Conservation (phyloP, 768 basidiomycete genomes). For the Cyclocybe aegerita region DNA sequence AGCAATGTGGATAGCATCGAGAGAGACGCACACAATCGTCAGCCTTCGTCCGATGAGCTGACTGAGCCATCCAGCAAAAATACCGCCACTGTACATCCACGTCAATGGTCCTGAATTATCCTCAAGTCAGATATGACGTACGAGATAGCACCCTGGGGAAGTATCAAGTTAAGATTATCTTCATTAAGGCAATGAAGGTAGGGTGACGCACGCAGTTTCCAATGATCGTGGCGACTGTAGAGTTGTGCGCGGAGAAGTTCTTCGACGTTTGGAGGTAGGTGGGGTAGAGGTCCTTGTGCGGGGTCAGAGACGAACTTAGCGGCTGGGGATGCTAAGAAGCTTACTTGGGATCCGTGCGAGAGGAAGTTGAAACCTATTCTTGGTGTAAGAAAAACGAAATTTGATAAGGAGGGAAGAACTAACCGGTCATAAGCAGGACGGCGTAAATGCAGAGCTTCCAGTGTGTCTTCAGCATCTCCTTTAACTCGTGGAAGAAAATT, state of each 20-base stretch:
- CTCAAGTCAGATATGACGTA: constrained; percentile 15
- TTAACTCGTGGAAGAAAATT: constrained; percentile 71
- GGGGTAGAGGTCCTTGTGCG: constrained; percentile 67
- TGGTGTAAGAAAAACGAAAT: background rate
- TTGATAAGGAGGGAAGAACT: constrained; percentile 7
- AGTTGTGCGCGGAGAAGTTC: constrained; percentile 50
- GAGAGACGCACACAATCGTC: constrained; percentile 59
- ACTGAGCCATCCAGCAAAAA: constrained; percentile 66
- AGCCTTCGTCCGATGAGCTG: constrained; percentile 84
- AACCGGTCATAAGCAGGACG: constrained; percentile 75
- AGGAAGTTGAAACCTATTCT: constrained; percentile 70
- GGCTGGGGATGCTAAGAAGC: constrained; percentile 3
- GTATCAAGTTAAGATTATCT: background rate
- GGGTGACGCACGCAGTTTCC: constrained; percentile 54
- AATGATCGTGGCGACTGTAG: constrained; percentile 80
- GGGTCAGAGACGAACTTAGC: background rate
- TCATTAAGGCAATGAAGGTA: background rate
- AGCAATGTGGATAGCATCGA: background rate
- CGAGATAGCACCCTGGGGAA: constrained; percentile 36
- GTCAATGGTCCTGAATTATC: background rate
- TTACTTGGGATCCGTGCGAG: constrained; percentile 68
- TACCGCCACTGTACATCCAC: constrained; percentile 51
- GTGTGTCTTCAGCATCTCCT: constrained; percentile 75
- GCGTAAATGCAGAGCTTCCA: constrained; percentile 86
- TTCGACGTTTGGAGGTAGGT: constrained; percentile 70